A percentile compares a stretch with the other conserved stretches of the same genome.
phyloP scores from a whole-genome alignment of 129 eudicot genomes.

The Pseudognaphalium luteoalbum region DNA sequence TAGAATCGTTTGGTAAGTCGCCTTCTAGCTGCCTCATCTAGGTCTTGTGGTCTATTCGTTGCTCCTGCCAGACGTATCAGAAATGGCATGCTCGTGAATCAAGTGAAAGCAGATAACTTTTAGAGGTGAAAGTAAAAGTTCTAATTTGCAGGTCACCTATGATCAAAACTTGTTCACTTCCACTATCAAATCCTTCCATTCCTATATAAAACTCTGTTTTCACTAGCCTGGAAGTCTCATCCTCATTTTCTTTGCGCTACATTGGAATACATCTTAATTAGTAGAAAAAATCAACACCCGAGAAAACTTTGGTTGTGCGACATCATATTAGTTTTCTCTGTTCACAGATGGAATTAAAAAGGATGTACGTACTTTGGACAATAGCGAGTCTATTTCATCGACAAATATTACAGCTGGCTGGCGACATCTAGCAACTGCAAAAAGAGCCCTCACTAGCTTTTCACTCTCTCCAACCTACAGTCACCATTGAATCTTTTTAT shows the following conservation, averaged over 20 bases:
- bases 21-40: slow-evolving; percentile 92
- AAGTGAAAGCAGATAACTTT: no score
- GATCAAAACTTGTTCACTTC: background rate
- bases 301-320: no score
- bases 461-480: background rate
- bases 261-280: background rate
- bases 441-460: background rate
- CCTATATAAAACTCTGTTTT: background rate
- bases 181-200: background rate
- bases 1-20: slow-evolving; percentile 80
- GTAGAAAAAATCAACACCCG: no score
- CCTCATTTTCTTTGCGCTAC: background rate
- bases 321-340: no score
- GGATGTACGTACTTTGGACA: background rate
- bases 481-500: no score
- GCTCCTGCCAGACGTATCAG: slow-evolving; percentile 56
- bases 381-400: background rate
- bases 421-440: background rate
- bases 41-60: slow-evolving; percentile 90
- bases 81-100: background rate
- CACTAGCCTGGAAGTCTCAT: background rate
- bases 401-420: background rate
- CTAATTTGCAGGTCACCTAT: background rate
- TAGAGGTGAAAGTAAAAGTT: no score
- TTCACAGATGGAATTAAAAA: no score